Evolutionary conservation across 495 filamentous ascomycete genomes (phyloP).

Genomic region (Parmelia sp.): DNA sequence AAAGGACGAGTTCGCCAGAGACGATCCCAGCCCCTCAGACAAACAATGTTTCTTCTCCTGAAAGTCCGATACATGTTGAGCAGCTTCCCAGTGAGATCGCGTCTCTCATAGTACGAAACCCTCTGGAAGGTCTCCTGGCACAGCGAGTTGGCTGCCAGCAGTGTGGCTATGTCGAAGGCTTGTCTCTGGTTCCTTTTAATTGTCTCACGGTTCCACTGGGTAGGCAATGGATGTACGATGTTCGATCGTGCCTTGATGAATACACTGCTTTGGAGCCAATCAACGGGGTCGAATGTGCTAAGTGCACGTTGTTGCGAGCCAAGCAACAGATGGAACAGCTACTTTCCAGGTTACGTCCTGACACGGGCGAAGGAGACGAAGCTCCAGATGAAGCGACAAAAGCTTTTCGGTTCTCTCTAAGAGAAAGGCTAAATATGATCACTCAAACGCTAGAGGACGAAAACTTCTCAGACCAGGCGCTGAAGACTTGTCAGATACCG

Average conservation of each 20-base stretch:
- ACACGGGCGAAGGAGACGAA: background rate
- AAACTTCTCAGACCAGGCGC: conserved; percentile 69
- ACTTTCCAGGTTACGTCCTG: conserved; percentile 21
- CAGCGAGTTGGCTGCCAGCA: conserved; percentile 82
- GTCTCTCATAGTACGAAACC: conserved; percentile 44
- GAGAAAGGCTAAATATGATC: conserved; percentile 54
- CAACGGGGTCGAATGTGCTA: conserved; percentile 81
- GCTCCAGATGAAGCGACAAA: conserved; percentile 22
- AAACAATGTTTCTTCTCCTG: background rate
- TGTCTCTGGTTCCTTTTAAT: conserved; percentile 87
- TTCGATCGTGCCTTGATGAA: conserved; percentile 74
- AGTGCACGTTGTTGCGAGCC: conserved; percentile 69
- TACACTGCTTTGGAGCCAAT: conserved; percentile 82
- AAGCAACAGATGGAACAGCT: conserved; percentile 45
- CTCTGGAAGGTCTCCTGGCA: conserved; percentile 80
- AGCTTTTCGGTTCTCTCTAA: conserved; percentile 34
- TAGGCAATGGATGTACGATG: conserved; percentile 47
- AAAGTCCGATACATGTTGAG: background rate
- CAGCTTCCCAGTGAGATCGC: conserved; percentile 22
- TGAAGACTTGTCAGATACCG: conserved; percentile 65
- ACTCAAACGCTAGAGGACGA: conserved; percentile 67
- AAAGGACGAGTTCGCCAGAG: conserved; percentile 15
- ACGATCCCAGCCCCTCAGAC: background rate
- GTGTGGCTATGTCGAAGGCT: conserved; percentile 80
- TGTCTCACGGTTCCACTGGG: conserved; percentile 82